Percentiles rank a stretch among this genome's conserved stretches.
phyloP scores from a whole-genome alignment of 441 rosid species.

The Kokia cookei region DNA sequence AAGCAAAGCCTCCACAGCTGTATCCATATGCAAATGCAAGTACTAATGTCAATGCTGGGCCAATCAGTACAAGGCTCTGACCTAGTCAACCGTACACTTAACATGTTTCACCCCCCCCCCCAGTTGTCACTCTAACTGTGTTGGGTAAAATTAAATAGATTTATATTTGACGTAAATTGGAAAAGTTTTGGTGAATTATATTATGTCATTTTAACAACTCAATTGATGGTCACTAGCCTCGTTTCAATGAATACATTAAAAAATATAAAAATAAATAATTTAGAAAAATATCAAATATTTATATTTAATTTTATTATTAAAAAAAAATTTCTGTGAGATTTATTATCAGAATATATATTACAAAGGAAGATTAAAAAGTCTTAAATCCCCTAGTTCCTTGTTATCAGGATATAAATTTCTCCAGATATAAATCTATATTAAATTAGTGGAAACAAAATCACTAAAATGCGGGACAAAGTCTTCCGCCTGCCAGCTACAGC shows the following conservation, averaged over 20 bases:
- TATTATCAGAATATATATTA: background rate
- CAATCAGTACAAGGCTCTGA: conserved; percentile 1
- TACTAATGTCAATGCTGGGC: background rate
- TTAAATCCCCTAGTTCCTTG: too few species aligned
- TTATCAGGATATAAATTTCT: too few species aligned
- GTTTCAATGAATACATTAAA: too few species aligned
- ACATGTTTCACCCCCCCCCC: background rate
- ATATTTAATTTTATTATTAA: background rate
- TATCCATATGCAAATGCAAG: background rate
- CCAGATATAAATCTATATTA: background rate
- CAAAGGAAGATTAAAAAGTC: too few species aligned
- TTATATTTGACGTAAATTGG: background rate
- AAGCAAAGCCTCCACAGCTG: background rate
- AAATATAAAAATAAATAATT: background rate
- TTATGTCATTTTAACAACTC: background rate
- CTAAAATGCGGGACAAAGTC: background rate
- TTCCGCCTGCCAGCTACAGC: background rate
- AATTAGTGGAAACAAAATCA: background rate
- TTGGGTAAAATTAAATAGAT: background rate
- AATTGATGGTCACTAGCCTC: too few species aligned
- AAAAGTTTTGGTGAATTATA: background rate
- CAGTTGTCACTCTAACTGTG: background rate
- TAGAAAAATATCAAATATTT: too few species aligned
- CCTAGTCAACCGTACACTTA: background rate
- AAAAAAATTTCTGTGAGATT: background rate